Base-by-base conservation (phyloP, 805 yeast genomes). In the Brettanomyces nanus region DNA sequence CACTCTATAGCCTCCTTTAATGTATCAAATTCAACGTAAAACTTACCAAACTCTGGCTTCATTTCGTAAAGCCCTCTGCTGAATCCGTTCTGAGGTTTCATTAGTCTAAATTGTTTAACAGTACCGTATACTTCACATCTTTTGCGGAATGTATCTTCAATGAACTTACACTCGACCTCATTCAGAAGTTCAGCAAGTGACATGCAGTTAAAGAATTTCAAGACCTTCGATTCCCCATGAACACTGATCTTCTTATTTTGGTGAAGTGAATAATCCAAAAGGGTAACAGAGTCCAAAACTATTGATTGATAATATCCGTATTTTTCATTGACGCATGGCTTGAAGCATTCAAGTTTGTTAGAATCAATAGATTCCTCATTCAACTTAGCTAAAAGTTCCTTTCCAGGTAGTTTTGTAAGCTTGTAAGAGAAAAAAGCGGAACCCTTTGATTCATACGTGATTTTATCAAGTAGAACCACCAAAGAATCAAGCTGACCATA, bases 131-230 rank as follows among this genome's bases (percentile, higher is more conserved):
- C 59, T n/a, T 57, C 48, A 30, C 77, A 73, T 15, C 76, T 77
- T 7, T 57, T 50, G 17, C 49, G 39, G 18, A 89, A 66, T 27
- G 83, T 81, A 4, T 66, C 63, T 31, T 65, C 54, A 15, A 81
- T 62, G 33, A 72, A 75, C 19, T 66, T 59, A 45, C 63, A 75
- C 22, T 64, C 69, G 0, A 53, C 54, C 19, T 68, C 73, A 31
- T 75, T 75, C 17, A 68, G 57, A 38, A 85, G 58, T 44, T 84
- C 94, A 26, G 75, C 75, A 1, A 80, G 71, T 3, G 80, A 70
- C 1, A 85, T 68, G 33, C 76, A 62, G 51, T 87, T 89, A 27
- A 84, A 54, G 4, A 87, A 58, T 39, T 81, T 76, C 6, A 89
- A 52, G 1, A 83, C 85, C 13, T 54, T 66, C 0, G 77, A 56